phyloP scores from a whole-genome alignment of 2,329 filamentous ascomycete genomes.

The Tolypocladium endophyticum region DNA sequence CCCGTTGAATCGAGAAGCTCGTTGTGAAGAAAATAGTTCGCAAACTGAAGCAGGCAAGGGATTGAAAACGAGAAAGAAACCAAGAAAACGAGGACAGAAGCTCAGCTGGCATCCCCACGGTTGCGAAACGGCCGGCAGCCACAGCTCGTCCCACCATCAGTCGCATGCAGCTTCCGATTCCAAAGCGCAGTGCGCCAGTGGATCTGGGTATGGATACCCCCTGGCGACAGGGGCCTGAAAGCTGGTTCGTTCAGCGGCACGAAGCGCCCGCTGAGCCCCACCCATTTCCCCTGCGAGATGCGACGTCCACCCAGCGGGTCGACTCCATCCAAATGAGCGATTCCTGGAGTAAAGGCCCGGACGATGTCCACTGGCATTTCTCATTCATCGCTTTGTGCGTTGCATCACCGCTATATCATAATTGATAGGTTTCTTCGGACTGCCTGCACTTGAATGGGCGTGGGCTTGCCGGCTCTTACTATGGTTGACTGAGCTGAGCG shows the following conservation, averaged over 20 bases:
- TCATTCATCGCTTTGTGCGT: not conserved
- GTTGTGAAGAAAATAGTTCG: not conserved
- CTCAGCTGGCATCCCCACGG: not conserved
- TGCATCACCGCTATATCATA: not conserved
- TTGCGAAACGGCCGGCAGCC: not conserved
- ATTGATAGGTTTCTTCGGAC: not conserved
- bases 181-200: not conserved
- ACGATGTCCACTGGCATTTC: not conserved
- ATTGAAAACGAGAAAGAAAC: not conserved
- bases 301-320: not conserved
- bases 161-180: not conserved
- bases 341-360: not conserved
- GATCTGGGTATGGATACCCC: not conserved
- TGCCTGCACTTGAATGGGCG: not conserved
- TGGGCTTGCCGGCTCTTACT: no score
- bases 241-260: not conserved
- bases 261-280: not conserved
- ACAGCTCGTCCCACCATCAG: not conserved
- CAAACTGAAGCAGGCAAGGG: not conserved
- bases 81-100: not conserved
- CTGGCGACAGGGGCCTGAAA: not conserved
- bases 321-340: not conserved
- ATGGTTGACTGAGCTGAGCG: not conserved
- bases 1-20: not conserved
- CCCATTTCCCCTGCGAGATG: not conserved